Evolutionary conservation across 2,329 filamentous ascomycete species (phyloP), one percentile per base, ranked within the genome.

Genomic region (Ceratocystis harringtonii): DNA sequence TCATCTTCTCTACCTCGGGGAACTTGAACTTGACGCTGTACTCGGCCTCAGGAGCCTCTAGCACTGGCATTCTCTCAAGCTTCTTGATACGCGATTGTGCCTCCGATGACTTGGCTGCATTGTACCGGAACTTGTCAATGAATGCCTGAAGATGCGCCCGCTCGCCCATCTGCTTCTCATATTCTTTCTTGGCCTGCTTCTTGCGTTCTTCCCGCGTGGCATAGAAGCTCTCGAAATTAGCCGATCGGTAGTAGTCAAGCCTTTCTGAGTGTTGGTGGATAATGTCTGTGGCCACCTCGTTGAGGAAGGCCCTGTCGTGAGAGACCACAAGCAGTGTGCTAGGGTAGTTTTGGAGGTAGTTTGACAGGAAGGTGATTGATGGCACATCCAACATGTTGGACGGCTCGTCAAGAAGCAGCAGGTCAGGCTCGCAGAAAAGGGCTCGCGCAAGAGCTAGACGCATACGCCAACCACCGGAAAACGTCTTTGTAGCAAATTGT

Each of bases 371-470:
- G 66, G 94, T 95, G 73, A 99, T 97, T 28, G 94, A 97, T n/a
- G 94, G 94, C 66, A 99, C 94, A 77, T 97, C 94, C 90, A 99
- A 91, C 92, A 97, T 97, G 85, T 97, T 97, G 65, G 92, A 97
- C 78, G 94, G 94, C 85, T 99, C 94, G 79, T 99, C 94, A 71
- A 99, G 90, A 74, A 99, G 82, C 67, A 99, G 78, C 63, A 99
- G 80, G 77, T 99, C 94, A 55, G 94, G 94, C 75, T 99, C 94
- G 78, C 94, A 99, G 80, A 99, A 99, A 44, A 99, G 83, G 15
- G 94, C 94, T 81, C 94, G 82, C 12, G 94, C 94, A 68, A 99
- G 82, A 15, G 94, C 94, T 72, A 99, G 79, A 80, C 94, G 88
- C 94, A 99, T 99, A 77, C 94, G 86, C 94, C 94, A 99, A 88